Evolutionary conservation across 2,329 filamentous ascomycete species (phyloP).

Genomic region (Xenosphaeropsis pyriputrescens): DNA sequence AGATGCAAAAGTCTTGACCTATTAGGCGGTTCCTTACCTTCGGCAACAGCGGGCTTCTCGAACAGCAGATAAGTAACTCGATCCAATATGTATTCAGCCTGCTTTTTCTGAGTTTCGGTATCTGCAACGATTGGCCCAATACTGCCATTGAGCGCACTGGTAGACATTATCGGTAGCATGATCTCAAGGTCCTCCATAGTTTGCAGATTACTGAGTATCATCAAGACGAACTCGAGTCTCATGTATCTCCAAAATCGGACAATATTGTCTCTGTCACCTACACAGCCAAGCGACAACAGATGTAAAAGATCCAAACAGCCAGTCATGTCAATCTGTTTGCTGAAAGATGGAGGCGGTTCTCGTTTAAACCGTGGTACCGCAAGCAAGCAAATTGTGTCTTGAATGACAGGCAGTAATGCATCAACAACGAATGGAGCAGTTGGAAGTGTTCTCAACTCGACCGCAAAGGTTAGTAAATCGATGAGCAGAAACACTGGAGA

Average conservation of each 20-base stretch:
- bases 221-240: constrained; percentile 48
- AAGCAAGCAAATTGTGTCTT: constrained; percentile 40
- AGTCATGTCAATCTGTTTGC: constrained; percentile 42
- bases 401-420: constrained; percentile 36
- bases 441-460: constrained; percentile 43
- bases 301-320: constrained; percentile 54
- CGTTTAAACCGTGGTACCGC: constrained; percentile 26
- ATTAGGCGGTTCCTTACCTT: constrained; percentile 11
- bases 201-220: constrained; percentile 55
- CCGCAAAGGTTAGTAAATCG: constrained; percentile 46
- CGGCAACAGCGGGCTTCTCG: constrained; percentile 21
- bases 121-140: constrained; percentile 49
- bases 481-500: constrained; percentile 50
- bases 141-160: constrained; percentile 45
- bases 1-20: constrained; percentile 11
- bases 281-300: constrained; percentile 44
- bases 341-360: constrained; percentile 29
- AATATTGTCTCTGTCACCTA: constrained; percentile 18
- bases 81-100: constrained; percentile 19
- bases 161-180: constrained; percentile 51
- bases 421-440: constrained; percentile 45
- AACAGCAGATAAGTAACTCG: constrained; percentile 27
- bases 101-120: constrained; percentile 24
- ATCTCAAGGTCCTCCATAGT: constrained; percentile 44
- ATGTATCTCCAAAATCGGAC: constrained; percentile 51